Conservation (phyloP, 179 eudicot species). For the Actinidia polygama region DNA sequence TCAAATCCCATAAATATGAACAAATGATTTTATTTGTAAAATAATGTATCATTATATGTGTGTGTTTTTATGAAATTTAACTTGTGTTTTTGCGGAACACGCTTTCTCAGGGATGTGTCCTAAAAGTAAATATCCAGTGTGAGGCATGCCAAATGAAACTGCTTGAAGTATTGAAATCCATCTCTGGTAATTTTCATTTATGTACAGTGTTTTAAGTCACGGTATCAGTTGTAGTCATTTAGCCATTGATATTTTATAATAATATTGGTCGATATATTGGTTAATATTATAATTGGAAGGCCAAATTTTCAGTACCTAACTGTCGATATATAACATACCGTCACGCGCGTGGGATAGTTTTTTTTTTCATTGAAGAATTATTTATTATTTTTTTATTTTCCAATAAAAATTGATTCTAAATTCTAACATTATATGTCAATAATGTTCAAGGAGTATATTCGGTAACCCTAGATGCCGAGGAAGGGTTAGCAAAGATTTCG, state of each 20-base stretch:
- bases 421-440: no score
- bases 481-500: slow-evolving; percentile 13
- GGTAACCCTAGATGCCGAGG: slow-evolving; percentile 11
- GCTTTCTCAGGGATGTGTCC: slow-evolving; percentile 15
- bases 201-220: background rate
- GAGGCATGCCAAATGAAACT: slow-evolving; percentile 11
- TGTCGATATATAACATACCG: no score
- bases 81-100: background rate
- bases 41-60: background rate
- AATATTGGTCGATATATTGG: no score
- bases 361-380: no score
- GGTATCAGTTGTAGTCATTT: no score
- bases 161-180: slow-evolving; percentile 5
- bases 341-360: background rate
- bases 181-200: background rate
- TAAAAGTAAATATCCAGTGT: slow-evolving; percentile 13
- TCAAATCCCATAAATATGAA: no score
- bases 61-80: background rate
- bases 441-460: background rate
- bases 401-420: no score
- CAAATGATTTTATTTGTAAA: background rate
- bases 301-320: no score
- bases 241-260: no score
- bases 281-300: no score
- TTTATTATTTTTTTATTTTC: no score